phyloP scores from a whole-genome alignment of 495 filamentous ascomycete genomes.

The Neurospora sp. region DNA sequence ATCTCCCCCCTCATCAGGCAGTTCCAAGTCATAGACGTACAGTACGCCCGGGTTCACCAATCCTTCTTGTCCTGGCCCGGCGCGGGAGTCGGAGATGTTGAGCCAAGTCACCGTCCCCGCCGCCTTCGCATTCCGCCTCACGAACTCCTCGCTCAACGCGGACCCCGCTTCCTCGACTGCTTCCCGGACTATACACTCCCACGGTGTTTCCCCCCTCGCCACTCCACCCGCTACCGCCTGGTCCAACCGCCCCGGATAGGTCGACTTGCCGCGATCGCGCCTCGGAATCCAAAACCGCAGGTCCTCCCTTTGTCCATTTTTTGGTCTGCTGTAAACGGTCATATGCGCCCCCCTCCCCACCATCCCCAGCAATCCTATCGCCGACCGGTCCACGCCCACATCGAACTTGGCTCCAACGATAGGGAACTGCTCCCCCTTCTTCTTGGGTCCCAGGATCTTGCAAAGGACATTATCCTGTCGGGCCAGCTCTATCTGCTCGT shows the following conservation, averaged over 20 bases:
- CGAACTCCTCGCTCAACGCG: constrained; percentile 26
- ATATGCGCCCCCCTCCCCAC: constrained; percentile 39
- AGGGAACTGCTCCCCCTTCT: not conserved
- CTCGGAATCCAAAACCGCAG: constrained; percentile 40
- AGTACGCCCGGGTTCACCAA: constrained; percentile 34
- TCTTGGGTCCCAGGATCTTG: not conserved
- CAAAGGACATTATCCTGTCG: not conserved
- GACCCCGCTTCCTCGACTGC: constrained; percentile 40
- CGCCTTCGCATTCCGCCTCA: constrained; percentile 18
- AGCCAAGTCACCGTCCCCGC: constrained; percentile 34
- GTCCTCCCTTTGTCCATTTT: not conserved
- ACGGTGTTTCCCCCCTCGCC: constrained; percentile 27
- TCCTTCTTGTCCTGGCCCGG: constrained; percentile 44
- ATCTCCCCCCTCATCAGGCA: constrained; percentile 13
- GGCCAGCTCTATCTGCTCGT: not conserved
- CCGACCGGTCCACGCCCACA: not conserved
- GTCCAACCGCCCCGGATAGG: constrained; percentile 45
- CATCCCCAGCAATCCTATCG: constrained; percentile 36
- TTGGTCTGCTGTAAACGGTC: constrained; percentile 26
- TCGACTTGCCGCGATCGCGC: constrained; percentile 34
- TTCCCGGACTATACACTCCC: constrained; percentile 43
- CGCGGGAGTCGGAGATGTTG: constrained; percentile 19
- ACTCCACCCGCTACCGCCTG: constrained; percentile 47
- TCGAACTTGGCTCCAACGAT: not conserved
- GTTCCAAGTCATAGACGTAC: constrained; percentile 42